Evolutionary conservation across 2,329 filamentous ascomycete genomes (phyloP), one percentile per base, ranked within the genome.

Genomic region (Cercospora beticola): DNA sequence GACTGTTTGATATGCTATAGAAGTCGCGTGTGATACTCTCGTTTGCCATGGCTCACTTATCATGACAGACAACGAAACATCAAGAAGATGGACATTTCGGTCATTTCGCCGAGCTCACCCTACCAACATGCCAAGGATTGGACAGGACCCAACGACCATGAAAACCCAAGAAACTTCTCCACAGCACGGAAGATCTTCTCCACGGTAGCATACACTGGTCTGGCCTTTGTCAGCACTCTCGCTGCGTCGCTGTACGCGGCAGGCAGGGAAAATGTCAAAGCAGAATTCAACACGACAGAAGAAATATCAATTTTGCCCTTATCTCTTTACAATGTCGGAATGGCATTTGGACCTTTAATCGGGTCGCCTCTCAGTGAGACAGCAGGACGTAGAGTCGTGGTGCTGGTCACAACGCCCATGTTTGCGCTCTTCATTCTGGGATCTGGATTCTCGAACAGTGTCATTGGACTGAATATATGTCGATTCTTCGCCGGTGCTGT

Each of bases 401-500:
- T 80, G 43, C 68, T 81, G 33, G 69, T 74, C 8, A 78, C 79
- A 2, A 75, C 76, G 9, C 78, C 79, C 1, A 65, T 78, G 12
- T 80, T 80, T 62, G 76, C 76, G 18, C 69, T 79, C 5, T 81
- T 82, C 69, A 78, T 72, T 4, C 65, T 79, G 10, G 77, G 76
- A 21, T 73, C 77, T 16, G 77, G 76, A n/a, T 72, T 78, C 58
- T 73, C 75, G 1, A 61, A 68, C 4, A 68, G 56, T 31, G 62
- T 78, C 14, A 68, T 70, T 1, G 63, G 70, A 14, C 49, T 78
- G 28, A 70, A 69, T 9, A 65, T 77, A 7, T 78, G 76, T 59
- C 72, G 77, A 28, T 78, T 89, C 77, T 80, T 89, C 59, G 83
- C 86, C 74, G 76, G 75, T 0, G 82, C 88, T 40, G 84, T 78